Evolutionary conservation across 2,329 filamentous ascomycete species (phyloP), one percentile per base, ranked within the genome.

Genomic region (Aspergillus aculeatinus): DNA sequence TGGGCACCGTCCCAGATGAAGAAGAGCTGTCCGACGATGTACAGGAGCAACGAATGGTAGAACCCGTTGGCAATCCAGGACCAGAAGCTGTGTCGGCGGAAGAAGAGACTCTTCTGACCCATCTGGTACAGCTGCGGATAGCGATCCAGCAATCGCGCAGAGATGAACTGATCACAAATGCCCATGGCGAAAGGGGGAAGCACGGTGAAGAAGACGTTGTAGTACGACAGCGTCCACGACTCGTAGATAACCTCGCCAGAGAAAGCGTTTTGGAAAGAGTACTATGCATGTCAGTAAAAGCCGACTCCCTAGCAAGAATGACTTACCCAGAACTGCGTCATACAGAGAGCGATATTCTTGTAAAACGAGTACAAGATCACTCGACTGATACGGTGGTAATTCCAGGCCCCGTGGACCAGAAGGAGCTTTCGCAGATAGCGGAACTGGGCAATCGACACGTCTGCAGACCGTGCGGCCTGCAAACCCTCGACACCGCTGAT

Each of bases 361-460:
- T 99, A 99, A 77, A 98, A 99, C 6, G 95, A 98, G 79, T 96
- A 99, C 63, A 99, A 78, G 70, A 99, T 98, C 60, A 96, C 92
- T 80, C 96, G 96, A 83, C 90, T 94, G 74, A 99, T 89, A 60
- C 95, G 90, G 75, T 97, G 94, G 74, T 99, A 99, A 74, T 92
- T 96, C 95, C 95, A 99, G 5, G 93, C 89, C 25, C 95, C 95
- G 72, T 99, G 95, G 11, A 99, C 95, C 27, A 99, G 85, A 29
- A 98, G 84, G 57, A 99, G 82, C 79, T 99, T 99, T 67, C 92
- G 90, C 53, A 99, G 85, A 77, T 89, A 99, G 59, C 94, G 88
- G 82, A 99, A 99, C 76, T 99, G 95, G 0, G 87, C 95, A 73
- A 99, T 97, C 9, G 93, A 89, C 51, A 99, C 92, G 79, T 99